These are phyloP conservation scores for Nemophila menziesii DNA, from an alignment of 257 asterid species.

Conservation along the genomic window DNA sequence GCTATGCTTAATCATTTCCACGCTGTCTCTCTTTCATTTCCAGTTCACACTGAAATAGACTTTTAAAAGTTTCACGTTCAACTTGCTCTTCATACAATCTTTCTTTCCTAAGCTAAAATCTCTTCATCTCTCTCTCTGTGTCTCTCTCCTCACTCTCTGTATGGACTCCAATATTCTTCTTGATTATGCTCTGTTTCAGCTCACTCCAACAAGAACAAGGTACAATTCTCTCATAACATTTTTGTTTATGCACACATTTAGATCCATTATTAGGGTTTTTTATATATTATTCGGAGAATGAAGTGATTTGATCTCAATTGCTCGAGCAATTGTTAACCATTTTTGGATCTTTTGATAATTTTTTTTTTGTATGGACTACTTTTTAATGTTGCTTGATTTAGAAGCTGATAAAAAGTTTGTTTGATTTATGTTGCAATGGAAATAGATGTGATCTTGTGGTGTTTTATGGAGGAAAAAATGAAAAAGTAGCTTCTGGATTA, in stretches of 20 bases:
- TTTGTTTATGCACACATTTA: not conserved
- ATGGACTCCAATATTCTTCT: conserved; percentile 59
- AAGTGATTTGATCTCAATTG: too few species aligned
- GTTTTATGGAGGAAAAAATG: conserved; percentile 56
- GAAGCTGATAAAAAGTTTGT: conserved; percentile 11
- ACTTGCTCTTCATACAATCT: conserved; percentile 9
- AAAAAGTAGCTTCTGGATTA: conserved; percentile 82
- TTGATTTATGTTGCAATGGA: conserved; percentile 13
- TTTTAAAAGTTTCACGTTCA: conserved; percentile 30
- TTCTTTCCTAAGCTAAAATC: not conserved
- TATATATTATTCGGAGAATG: too few species aligned
- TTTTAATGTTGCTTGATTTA: conserved; percentile 1
- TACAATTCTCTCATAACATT: conserved; percentile 8
- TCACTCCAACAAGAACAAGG: conserved; percentile 91
- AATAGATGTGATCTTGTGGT: conserved; percentile 76
- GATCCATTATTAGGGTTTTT: not conserved
- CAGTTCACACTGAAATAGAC: conserved; percentile 35
- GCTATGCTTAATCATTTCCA: conserved; percentile 49
- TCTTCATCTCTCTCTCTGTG: conserved; percentile 1
- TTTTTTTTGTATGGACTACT: too few species aligned
- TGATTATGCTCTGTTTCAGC: conserved; percentile 71
- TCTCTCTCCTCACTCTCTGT: conserved; percentile 7
- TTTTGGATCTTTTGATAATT: too few species aligned
- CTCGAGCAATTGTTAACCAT: too few species aligned
- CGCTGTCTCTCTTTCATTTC: conserved; percentile 58